Conservation (phyloP, 1,284 basidiomycete species). For the Laetiporus sulphureus region DNA sequence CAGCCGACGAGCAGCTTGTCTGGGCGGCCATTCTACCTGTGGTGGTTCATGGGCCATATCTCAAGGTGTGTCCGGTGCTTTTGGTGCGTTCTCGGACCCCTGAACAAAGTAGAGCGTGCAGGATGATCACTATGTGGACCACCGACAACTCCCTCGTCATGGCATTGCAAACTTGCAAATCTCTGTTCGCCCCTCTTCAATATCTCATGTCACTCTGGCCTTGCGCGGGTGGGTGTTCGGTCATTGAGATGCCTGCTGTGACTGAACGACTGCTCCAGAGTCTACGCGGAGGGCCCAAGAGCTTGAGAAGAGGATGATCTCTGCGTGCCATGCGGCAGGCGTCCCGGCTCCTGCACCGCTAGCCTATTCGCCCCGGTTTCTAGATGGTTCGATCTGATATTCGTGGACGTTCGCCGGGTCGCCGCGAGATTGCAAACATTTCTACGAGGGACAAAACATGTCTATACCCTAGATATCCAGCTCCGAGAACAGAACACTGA, state of each 20-base stretch:
- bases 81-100: neutral
- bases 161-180: slow-evolving; percentile 60
- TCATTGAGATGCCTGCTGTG: neutral
- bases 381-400: slow-evolving; percentile 1
- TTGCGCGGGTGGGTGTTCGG: slow-evolving; percentile 54
- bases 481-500: too few species aligned
- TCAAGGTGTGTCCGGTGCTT: slow-evolving; percentile 39
- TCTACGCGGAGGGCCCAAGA: slow-evolving; percentile 42
- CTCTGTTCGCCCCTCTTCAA: slow-evolving; percentile 54
- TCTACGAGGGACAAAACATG: too few species aligned
- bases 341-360: slow-evolving; percentile 19
- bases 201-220: slow-evolving; percentile 66
- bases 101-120: slow-evolving; percentile 21
- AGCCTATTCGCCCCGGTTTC: neutral
- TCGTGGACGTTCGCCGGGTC: too few species aligned
- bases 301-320: slow-evolving; percentile 39
- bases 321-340: slow-evolving; percentile 44
- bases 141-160: slow-evolving; percentile 52
- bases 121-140: slow-evolving; percentile 56
- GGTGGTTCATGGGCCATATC: slow-evolving; percentile 76
- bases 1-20: slow-evolving; percentile 38
- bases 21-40: slow-evolving; percentile 59
- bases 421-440: too few species aligned
- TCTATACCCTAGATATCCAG: too few species aligned
- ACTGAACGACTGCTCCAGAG: slow-evolving; percentile 29